Percentiles rank a stretch among this genome's conserved stretches.
phyloP scores from a whole-genome alignment of 2,329 filamentous ascomycete genomes.

The Trichophyton schoenleinii region DNA sequence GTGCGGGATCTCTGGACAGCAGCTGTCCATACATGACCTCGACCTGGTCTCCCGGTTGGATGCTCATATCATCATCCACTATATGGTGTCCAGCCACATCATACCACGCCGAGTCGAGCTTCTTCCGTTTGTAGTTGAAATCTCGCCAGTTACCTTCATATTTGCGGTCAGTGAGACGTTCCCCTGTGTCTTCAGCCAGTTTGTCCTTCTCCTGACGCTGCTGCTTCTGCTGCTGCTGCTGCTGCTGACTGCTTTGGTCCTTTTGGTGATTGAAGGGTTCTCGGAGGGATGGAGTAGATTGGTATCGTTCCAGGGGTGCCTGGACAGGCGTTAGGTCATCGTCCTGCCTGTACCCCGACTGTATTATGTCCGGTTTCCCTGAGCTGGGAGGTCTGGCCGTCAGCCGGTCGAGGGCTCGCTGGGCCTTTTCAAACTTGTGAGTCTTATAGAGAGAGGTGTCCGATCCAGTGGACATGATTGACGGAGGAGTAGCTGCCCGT shows the following conservation, averaged over 20 bases:
- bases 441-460: conserved; percentile 20
- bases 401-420: conserved; percentile 17
- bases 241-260: conserved; percentile 1
- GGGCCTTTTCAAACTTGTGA: conserved; percentile 14
- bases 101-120: conserved; percentile 21
- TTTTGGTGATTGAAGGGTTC: background rate
- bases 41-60: background rate
- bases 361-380: conserved; percentile 15
- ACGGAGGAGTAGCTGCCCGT: conserved; percentile 18
- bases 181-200: background rate
- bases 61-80: conserved; percentile 12
- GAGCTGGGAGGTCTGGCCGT: conserved; percentile 17
- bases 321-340: background rate
- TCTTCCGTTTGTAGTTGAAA: conserved; percentile 6
- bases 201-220: background rate
- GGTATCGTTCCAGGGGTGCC: background rate
- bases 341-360: conserved; percentile 10
- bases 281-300: background rate
- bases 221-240: conserved; percentile 1
- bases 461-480: conserved; percentile 25
- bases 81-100: conserved; percentile 22
- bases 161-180: conserved; percentile 3
- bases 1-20: background rate
- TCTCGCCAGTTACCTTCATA: conserved; percentile 11
- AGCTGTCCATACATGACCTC: conserved; percentile 1